Percentiles rank a stretch among this genome's conserved stretches.
phyloP scores from a whole-genome alignment of 1,284 basidiomycete genomes.

The Ustilago vetiveriae region DNA sequence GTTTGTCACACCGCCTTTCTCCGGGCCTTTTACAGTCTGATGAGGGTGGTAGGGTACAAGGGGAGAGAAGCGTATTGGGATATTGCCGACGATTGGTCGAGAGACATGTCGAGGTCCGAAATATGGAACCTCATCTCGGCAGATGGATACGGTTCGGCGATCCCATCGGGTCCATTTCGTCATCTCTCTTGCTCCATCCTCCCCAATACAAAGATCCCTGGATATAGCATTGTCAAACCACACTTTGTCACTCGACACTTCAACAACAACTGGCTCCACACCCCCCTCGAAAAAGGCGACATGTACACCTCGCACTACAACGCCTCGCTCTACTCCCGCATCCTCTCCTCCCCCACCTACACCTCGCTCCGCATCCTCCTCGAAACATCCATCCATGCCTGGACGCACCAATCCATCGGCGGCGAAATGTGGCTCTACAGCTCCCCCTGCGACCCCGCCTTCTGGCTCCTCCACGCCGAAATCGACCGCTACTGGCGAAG shows the following conservation, averaged over 20 bases:
- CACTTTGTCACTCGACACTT: conserved; percentile 38
- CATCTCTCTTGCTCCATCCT: conserved; percentile 13
- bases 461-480: conserved; percentile 39
- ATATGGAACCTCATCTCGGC: conserved; percentile 14
- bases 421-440: conserved; percentile 33
- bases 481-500: conserved; percentile 32
- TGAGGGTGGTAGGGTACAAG: conserved; percentile 25
- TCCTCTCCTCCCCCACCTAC: conserved; percentile 11
- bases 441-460: conserved; percentile 30
- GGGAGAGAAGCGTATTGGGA: conserved; percentile 38
- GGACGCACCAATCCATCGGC: conserved; percentile 26
- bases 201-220: conserved; percentile 22
- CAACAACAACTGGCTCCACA: conserved; percentile 21
- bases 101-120: conserved; percentile 9
- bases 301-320: conserved; percentile 33
- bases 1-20: conserved; percentile 33
- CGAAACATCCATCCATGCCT: conserved; percentile 21
- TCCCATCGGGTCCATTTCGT: conserved; percentile 24
- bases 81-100: conserved; percentile 14
- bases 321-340: background rate
- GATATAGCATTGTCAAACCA: conserved; percentile 22
- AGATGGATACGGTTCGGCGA: conserved; percentile 18
- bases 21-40: conserved; percentile 27
- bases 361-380: conserved; percentile 3
- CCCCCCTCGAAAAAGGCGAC: conserved; percentile 24